Percentiles rank a stretch among this genome's conserved stretches.
Conservation (phyloP, 2,329 filamentous ascomycete genomes). For the Cladorrhinum sp. region DNA sequence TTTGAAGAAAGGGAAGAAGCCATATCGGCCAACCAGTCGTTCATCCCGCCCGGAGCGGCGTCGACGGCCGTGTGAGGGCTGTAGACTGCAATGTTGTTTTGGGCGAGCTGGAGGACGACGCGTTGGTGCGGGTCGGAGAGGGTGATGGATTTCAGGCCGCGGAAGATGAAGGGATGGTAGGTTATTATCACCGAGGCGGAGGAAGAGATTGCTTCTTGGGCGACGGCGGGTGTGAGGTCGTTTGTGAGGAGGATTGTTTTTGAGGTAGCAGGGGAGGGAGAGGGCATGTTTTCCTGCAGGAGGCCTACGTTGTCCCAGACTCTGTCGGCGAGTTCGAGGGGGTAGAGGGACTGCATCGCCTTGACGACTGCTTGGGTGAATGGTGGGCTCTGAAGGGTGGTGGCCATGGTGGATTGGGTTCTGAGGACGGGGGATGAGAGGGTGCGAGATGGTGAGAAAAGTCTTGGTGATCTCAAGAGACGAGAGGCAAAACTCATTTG, state of each 20-base stretch:
- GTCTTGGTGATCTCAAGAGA: slow-evolving; percentile 1
- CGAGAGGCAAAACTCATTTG: slow-evolving; percentile 11
- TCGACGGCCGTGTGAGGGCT: slow-evolving; percentile 94
- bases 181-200: slow-evolving; percentile 77
- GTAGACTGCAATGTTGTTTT: slow-evolving; percentile 85
- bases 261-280: slow-evolving; percentile 22
- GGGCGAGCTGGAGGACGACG: slow-evolving; percentile 75
- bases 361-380: slow-evolving; percentile 64
- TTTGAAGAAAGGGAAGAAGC: slow-evolving; percentile 55
- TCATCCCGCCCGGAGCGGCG: slow-evolving; percentile 77
- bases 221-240: slow-evolving; percentile 85
- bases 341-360: slow-evolving; percentile 84
- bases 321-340: slow-evolving; percentile 81
- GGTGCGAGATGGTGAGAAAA: slow-evolving; percentile 1
- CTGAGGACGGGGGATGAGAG: neutral
- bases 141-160: slow-evolving; percentile 83
- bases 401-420: slow-evolving; percentile 21
- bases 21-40: slow-evolving; percentile 90
- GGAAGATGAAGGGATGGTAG: slow-evolving; percentile 98
- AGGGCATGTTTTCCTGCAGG: slow-evolving; percentile 48
- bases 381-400: slow-evolving; percentile 16
- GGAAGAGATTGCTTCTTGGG: slow-evolving; percentile 79
- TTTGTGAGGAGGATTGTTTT: slow-evolving; percentile 62
- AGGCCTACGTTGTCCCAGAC: slow-evolving; percentile 97
- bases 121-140: slow-evolving; percentile 81